Evolutionary conservation across 2,329 filamentous ascomycete species (phyloP).

Genomic region (Epichloe gansuensis): DNA sequence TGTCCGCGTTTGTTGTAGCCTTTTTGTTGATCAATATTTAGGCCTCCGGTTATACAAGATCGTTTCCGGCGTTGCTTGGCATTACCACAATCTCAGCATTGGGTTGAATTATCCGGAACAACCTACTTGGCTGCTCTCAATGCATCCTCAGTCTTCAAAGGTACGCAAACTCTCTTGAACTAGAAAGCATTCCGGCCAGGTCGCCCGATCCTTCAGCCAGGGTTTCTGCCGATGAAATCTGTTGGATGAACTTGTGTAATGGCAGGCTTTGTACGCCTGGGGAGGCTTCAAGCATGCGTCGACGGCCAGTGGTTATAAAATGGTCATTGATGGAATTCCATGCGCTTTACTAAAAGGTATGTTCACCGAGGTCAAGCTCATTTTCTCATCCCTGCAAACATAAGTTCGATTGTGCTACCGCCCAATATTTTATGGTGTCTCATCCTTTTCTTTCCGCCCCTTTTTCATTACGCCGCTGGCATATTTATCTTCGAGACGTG

Average conservation of each 20-base stretch:
- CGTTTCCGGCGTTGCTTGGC: background rate
- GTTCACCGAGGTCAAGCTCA: slow-evolving; percentile 3
- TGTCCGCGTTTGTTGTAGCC: background rate
- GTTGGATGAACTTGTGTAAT: background rate
- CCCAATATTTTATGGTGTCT: background rate
- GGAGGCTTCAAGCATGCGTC: background rate
- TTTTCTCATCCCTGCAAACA: slow-evolving; percentile 4
- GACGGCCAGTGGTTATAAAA: background rate
- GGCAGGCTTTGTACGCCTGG: background rate
- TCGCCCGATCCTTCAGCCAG: background rate
- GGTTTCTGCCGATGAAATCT: background rate
- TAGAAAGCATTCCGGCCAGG: background rate
- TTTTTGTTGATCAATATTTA: background rate
- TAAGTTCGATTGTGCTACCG: background rate
- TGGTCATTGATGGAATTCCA: background rate
- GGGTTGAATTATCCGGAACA: background rate
- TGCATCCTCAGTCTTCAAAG: slow-evolving; percentile 7
- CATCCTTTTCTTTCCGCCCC: background rate
- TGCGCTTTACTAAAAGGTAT: slow-evolving; percentile 3
- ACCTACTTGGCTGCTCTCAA: background rate
- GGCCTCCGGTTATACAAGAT: background rate
- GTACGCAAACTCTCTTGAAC: background rate
- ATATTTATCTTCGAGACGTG: too few relatives aligned
- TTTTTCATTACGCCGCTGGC: background rate
- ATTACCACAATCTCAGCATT: background rate